Evolutionary conservation across 352 stramenopile genomes (phyloP).

Genomic region (Pythium biforme): DNA sequence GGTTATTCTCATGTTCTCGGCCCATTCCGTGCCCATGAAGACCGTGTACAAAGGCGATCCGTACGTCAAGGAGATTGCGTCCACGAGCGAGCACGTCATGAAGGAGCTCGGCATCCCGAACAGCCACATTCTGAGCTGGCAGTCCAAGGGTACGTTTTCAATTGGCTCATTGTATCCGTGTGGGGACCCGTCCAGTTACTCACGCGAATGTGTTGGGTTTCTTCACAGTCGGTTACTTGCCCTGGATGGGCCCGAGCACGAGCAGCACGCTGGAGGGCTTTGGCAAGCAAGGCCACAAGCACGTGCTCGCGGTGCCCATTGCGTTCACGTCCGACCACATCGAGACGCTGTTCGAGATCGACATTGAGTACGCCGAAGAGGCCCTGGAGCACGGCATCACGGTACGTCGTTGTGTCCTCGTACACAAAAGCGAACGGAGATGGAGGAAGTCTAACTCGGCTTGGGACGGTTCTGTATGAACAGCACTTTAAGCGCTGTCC

Average conservation of each 20-base stretch:
- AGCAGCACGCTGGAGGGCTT: constrained; percentile 94
- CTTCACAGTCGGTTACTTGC: constrained; percentile 92
- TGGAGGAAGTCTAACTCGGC: too few species aligned
- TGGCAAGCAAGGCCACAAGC: constrained; percentile 91
- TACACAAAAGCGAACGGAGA: too few species aligned
- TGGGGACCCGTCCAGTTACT: neutral
- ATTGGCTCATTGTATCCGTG: neutral
- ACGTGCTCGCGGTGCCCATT: constrained; percentile 98
- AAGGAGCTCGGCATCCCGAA: constrained; percentile 64
- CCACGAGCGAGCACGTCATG: constrained; percentile 75
- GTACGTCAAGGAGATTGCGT: constrained; percentile 85
- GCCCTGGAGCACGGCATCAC: constrained; percentile 93
- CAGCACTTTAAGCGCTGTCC: constrained; percentile 93
- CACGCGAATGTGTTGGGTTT: neutral
- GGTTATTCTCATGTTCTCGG: constrained; percentile 90
- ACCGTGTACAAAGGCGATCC: constrained; percentile 88
- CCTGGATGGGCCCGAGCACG: constrained; percentile 98
- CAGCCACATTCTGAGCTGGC: constrained; percentile 92
- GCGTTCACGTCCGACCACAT: constrained; percentile 99
- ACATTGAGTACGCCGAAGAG: constrained; percentile 98
- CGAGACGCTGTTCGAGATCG: constrained; percentile 99
- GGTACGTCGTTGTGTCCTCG: constrained; percentile 47
- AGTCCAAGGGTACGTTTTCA: constrained; percentile 80
- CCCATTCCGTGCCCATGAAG: constrained; percentile 89
- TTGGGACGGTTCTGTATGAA: neutral